Evolutionary conservation across 2,329 filamentous ascomycete species (phyloP).

Genomic region (Calonectria leucothoes): DNA sequence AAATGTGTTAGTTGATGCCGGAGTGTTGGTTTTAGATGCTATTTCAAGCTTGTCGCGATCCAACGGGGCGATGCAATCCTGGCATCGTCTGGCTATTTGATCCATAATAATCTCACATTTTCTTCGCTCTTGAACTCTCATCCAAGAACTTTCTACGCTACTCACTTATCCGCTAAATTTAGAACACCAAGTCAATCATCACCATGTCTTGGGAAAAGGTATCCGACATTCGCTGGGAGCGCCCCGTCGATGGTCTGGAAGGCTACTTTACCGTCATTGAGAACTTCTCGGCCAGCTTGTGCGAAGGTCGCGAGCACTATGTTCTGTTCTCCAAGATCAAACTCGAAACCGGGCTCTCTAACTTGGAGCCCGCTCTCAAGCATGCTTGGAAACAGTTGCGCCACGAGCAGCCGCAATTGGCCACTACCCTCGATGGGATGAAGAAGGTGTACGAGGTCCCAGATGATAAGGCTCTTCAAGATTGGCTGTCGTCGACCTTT

Average conservation of each 20-base stretch:
- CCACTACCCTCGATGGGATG: slow-evolving; percentile 32
- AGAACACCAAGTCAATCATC: neutral
- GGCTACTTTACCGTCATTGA: slow-evolving; percentile 22
- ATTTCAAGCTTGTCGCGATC: neutral
- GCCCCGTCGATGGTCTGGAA: slow-evolving; percentile 24
- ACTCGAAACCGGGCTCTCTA: neutral
- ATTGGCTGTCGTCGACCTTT: slow-evolving; percentile 27
- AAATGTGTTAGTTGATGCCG: neutral
- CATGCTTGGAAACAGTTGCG: slow-evolving; percentile 41
- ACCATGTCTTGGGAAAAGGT: neutral
- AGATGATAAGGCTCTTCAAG: slow-evolving; percentile 31
- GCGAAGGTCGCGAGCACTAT: slow-evolving; percentile 25
- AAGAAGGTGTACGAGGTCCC: slow-evolving; percentile 31
- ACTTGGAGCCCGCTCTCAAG: slow-evolving; percentile 29
- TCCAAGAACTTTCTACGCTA: neutral
- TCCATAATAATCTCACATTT: neutral
- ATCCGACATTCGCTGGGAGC: slow-evolving; percentile 25
- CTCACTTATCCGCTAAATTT: neutral
- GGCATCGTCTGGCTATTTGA: neutral
- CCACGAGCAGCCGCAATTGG: slow-evolving; percentile 38
- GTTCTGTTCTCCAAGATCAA: slow-evolving; percentile 19
- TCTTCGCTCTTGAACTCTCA: neutral
- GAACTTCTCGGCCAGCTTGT: slow-evolving; percentile 4
- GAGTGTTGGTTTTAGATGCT: neutral
- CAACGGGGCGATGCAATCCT: neutral